These are phyloP conservation scores for Malus orientalis DNA, from an alignment of 306 rosid species.

Conservation along the genomic window DNA sequence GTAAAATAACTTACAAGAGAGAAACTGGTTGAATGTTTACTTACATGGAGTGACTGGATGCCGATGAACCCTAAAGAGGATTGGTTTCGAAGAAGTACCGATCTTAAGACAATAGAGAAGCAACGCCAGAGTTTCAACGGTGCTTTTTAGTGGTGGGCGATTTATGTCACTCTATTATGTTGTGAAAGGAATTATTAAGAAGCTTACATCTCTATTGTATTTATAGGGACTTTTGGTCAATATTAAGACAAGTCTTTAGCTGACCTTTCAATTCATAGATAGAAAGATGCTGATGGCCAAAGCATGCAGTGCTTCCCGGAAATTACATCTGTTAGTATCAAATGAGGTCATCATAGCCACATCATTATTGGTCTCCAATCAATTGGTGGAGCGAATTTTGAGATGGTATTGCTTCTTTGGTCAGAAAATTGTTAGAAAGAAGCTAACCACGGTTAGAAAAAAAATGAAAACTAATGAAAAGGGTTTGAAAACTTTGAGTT, in stretches of 20 bases:
- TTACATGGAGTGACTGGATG: neutral
- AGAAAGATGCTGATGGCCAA: slow-evolving; percentile 17
- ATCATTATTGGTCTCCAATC: slow-evolving; percentile 13
- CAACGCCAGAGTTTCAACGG: neutral
- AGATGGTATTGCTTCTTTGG: slow-evolving; percentile 26
- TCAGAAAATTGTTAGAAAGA: slow-evolving; percentile 27
- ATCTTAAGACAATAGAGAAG: neutral
- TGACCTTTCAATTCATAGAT: slow-evolving; percentile 30
- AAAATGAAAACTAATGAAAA: too few species aligned
- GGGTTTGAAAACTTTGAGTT: too few species aligned
- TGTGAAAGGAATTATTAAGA: neutral
- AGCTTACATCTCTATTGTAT: neutral
- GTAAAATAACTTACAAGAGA: neutral
- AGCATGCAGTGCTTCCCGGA: slow-evolving; percentile 45
- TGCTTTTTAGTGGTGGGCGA: neutral
- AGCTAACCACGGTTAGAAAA: neutral
- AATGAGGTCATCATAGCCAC: slow-evolving; percentile 10
- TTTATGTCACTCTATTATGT: neutral
- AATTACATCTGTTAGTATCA: slow-evolving; percentile 22
- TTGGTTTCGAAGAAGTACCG: neutral
- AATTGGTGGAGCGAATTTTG: slow-evolving; percentile 12
- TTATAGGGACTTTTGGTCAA: slow-evolving; percentile 26
- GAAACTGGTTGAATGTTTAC: neutral
- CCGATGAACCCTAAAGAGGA: neutral
- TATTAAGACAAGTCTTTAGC: slow-evolving; percentile 29